A percentile compares a stretch with the other conserved stretches of the same genome.
Conservation (phyloP, 306 rosid genomes). For the Ziziphus jujuba region DNA sequence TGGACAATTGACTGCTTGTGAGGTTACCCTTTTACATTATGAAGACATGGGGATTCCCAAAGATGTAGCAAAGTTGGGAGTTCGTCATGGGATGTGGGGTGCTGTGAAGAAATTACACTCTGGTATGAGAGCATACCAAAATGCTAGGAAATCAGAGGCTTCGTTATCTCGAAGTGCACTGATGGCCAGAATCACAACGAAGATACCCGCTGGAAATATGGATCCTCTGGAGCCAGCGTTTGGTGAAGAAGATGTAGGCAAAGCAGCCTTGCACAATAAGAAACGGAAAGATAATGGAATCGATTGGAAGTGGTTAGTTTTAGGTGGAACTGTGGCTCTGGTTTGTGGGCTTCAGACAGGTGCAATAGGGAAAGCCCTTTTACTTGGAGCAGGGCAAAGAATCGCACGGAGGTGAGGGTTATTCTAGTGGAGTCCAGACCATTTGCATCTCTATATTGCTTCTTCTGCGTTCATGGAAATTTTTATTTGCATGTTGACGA, state of each 20-base stretch:
- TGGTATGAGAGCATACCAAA: conserved; percentile 95
- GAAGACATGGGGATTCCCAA: conserved; percentile 99
- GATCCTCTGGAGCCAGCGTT: conserved; percentile 41
- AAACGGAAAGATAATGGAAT: conserved; percentile 47
- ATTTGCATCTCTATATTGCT: conserved; percentile 4
- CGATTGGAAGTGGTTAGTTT: conserved; percentile 93
- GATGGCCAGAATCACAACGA: conserved; percentile 78
- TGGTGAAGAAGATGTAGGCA: conserved; percentile 40
- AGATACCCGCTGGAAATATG: conserved; percentile 46
- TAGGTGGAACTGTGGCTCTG: conserved; percentile 92
- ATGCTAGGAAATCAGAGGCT: conserved; percentile 63
- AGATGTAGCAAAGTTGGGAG: conserved; percentile 94
- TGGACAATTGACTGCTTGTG: conserved; percentile 84
- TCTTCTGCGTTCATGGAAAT: background rate
- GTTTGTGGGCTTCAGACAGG: conserved; percentile 86
- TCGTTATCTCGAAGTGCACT: conserved; percentile 64
- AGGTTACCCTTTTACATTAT: conserved; percentile 83
- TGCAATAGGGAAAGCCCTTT: conserved; percentile 69
- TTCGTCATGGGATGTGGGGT: conserved; percentile 99
- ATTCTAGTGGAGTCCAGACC: conserved; percentile 8
- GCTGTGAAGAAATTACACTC: conserved; percentile 89
- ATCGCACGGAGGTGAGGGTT: conserved; percentile 60
- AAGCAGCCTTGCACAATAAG: conserved; percentile 25
- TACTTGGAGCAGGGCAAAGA: conserved; percentile 92
- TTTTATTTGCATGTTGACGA: background rate